Percentiles rank a stretch among this genome's conserved stretches.
Conservation (phyloP, 352 stramenopile genomes). For the Phytophthora colocasiae region DNA sequence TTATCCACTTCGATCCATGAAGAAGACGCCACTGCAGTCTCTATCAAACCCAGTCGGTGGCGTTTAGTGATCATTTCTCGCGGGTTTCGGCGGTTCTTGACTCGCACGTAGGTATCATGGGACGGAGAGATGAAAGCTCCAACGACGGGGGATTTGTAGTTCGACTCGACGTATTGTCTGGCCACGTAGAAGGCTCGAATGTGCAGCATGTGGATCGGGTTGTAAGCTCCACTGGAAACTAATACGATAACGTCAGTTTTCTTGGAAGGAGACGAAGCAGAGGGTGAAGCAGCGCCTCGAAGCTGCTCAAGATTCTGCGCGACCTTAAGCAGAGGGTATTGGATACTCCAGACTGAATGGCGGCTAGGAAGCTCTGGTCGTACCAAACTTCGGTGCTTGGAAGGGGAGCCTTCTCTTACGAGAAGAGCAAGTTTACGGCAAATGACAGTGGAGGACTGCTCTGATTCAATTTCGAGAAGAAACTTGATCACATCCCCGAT, state of each 20-base stretch:
- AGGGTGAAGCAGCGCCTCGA: slow-evolving; percentile 5
- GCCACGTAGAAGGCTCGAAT: slow-evolving; percentile 81
- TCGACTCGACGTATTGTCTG: slow-evolving; percentile 76
- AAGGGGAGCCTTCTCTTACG: slow-evolving; percentile 60
- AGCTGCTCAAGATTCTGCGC: slow-evolving; percentile 69
- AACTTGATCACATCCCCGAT: slow-evolving; percentile 76
- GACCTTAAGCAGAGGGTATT: slow-evolving; percentile 78
- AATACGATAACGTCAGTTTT: slow-evolving; percentile 72
- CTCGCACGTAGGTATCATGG: slow-evolving; percentile 77
- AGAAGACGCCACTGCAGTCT: slow-evolving; percentile 67
- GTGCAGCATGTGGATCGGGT: slow-evolving; percentile 83
- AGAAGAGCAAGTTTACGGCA: slow-evolving; percentile 46
- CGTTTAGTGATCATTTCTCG: slow-evolving; percentile 82
- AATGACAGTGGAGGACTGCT: slow-evolving; percentile 39
- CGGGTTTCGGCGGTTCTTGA: slow-evolving; percentile 74
- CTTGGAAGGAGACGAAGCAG: slow-evolving; percentile 35
- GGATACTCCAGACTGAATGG: slow-evolving; percentile 65
- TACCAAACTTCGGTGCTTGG: slow-evolving; percentile 51
- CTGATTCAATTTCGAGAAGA: slow-evolving; percentile 54
- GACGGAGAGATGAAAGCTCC: slow-evolving; percentile 81
- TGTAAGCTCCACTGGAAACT: slow-evolving; percentile 79
- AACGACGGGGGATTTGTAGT: slow-evolving; percentile 82
- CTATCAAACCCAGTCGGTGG: slow-evolving; percentile 68
- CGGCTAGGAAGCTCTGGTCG: slow-evolving; percentile 37
- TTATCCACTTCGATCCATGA: slow-evolving; percentile 89